A percentile compares a stretch with the other conserved stretches of the same genome.
Evolutionary conservation across 768 basidiomycete genomes (phyloP).

Genomic region (Mrakia blollopis): DNA sequence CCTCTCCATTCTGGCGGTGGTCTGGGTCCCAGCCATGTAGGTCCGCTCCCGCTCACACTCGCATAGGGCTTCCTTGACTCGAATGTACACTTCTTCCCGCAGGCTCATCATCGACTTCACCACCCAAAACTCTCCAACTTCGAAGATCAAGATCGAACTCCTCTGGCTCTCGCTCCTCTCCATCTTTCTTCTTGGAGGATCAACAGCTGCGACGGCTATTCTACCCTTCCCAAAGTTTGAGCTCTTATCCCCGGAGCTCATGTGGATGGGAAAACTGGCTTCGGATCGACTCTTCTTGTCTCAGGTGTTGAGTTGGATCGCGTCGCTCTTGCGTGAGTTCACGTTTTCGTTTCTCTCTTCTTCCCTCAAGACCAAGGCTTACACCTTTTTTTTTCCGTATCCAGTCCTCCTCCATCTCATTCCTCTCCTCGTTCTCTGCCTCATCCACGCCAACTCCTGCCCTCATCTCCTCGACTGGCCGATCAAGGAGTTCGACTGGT

Average conservation of each 20-base stretch:
- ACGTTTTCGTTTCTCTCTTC: neutral
- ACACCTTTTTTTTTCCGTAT: neutral
- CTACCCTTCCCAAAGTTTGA: conserved; percentile 7
- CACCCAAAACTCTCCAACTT: neutral
- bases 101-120: conserved; percentile 12
- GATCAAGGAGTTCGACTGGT: conserved; percentile 13
- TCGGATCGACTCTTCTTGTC: neutral
- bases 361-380: neutral
- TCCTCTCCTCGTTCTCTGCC: conserved; percentile 6
- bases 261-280: neutral
- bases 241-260: neutral
- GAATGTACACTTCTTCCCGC: neutral
- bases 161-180: conserved; percentile 1
- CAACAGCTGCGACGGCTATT: neutral
- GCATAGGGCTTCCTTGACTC: no score
- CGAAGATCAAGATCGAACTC: conserved; percentile 12
- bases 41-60: neutral
- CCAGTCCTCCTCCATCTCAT: neutral
- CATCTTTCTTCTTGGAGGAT: neutral
- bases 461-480: conserved; percentile 15
- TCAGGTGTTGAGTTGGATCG: neutral
- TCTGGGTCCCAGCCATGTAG: conserved; percentile 2
- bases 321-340: neutral
- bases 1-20: neutral
- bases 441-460: conserved; percentile 1